Evolutionary conservation across 345 rosid genomes (phyloP), one percentile per base, ranked within the genome.

Genomic region (Mercurialis annua): DNA sequence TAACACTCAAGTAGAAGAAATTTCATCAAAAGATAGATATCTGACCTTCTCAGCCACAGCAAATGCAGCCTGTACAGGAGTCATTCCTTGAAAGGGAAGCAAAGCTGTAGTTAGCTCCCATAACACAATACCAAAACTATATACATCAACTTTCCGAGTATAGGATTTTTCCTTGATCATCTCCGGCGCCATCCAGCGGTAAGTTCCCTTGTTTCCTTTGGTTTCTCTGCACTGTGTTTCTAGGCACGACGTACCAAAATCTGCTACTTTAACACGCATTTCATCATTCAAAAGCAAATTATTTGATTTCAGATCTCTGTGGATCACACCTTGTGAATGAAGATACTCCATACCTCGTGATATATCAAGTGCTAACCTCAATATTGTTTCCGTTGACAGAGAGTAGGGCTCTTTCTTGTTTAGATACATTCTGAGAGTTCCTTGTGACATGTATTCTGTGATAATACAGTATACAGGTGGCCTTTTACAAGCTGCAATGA

Each of bases 321-420:
- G 99, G 79, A 94, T 94, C 65, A 94, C 99, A 17, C 97, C 99
- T 62, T 89, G 97, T 0, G 99, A 89, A 76, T 94, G 99, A 83
- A 94, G 97, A 78, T 94, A 94, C 85, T 94, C 97, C 97, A 94
- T 94, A 62, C 99, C 99, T n/a, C 97, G 84, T 17, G 99, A 94
- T 55, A 94, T 94, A 70, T 94, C 99, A 21, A 94, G 89, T 23
- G 99, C 97, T 52, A 94, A 77, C 80, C 99, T 84, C 24, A 94
- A 81, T 5, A 91, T 76, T 0, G 99, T 94, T 59, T 94, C 97
- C 11, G 85, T 87, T 16, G 99, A 94, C 29, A 94, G 92, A 0
- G 99, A 94, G 75, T 91, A 85, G 0, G 99, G 97, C 81, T 85
- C 96, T 81, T 94, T 91, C 85, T 94, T 94, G 90, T 91, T 94